Base-by-base conservation (phyloP, 1,284 basidiomycete species). In the Athelia sp. region DNA sequence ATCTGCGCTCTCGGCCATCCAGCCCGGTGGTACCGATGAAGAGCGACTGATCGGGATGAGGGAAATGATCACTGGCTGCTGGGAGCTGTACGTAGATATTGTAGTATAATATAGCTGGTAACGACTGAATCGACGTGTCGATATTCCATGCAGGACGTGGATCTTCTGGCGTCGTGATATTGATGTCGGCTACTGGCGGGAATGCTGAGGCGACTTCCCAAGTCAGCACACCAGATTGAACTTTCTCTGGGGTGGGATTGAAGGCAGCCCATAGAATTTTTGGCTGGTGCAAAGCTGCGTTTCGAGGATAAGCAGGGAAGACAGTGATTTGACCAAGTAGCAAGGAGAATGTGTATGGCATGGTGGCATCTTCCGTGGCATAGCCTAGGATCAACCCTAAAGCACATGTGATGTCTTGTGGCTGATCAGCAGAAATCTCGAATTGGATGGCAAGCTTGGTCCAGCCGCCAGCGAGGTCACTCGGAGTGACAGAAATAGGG, bases 1-100 rank as follows among this genome's bases (percentile, higher is more conserved):
- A 81, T 38, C 67, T 64, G 35, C 74, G 69, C 48, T 59, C 69
- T 34, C 62, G 62, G 3, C 82, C 82, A 49, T 75, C 74, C 49
- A 74, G 65, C 2, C 83, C 84, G 0, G 80, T 84, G 9, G 85
- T 87, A 0, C 86, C 85, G 19, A 88, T 65, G 70, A 84, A 88
- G 15, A 65, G 58, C 10, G 75, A 76, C 2, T 63, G 53, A 14
- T 72, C 66, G 0, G 73, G 71, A 2, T 56, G 61, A 3, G 59
- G 60, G 3, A 68, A 59, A 17, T 45, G 54, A 2, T 59, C 63
- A 11, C 61, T 58, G 8, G 52, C 55, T 0, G 50, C 36, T 40
- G 63, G 59, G 2, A 57, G 51, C 17, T 71, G 62, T 0, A 65
- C 75, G 55, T 85, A 88, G 34, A 88, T 60, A 54, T 87, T 86